Base-by-base conservation (phyloP, 2,329 filamentous ascomycete genomes). In the Phoma herbarum region DNA sequence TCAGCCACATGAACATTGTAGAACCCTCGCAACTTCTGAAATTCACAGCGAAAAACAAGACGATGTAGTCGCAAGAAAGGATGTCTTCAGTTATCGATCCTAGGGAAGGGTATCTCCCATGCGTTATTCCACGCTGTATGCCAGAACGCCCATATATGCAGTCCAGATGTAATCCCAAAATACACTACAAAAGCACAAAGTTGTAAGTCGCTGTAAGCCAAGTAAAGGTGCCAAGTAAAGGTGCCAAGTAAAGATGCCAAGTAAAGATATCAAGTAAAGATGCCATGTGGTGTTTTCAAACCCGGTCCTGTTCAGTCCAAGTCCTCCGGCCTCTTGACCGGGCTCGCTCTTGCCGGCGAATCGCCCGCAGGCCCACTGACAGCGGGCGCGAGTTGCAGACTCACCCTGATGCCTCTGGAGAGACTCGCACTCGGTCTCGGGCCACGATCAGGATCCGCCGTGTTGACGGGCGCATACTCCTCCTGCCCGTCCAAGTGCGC, bases 261-360 rank as follows among this genome's bases (percentile, higher is more conserved):
- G 43, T 16, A 18, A 35, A 35, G 31, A n/a, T 31, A n/a, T n/a
- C 35, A 39, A 23, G 51, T 42, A 18, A 35, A 35, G 31, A n/a
- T 31, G 39, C 18, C 9, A 33, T 49, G 43, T 16, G 10, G 28
- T 12, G 16, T 7, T 14, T 11, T 20, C 16, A 1, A 20, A 4
- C 9, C 35, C 10, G 10, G 35, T 20, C 2, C 39, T 14, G 3
- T 60, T 73, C 23, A 79, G 53, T 81, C 79, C 55, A 81, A 52
- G 71, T 82, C 75, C 58, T 81, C 79, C 6, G 79, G 79, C 55
- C 80, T 70, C 70, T 82, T 82, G 23, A 78, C 66, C n/a, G 80
- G 79, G 57, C 77, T 79, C 11, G 71, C 63, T 59, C 75, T 62
- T 12, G 69, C 67, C 9, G 72, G 67, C 28, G 67, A 73, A 33